Percentiles rank a stretch among this genome's conserved stretches.
phyloP scores from a whole-genome alignment of 805 yeast species.

The Hanseniaspora thailandica region DNA sequence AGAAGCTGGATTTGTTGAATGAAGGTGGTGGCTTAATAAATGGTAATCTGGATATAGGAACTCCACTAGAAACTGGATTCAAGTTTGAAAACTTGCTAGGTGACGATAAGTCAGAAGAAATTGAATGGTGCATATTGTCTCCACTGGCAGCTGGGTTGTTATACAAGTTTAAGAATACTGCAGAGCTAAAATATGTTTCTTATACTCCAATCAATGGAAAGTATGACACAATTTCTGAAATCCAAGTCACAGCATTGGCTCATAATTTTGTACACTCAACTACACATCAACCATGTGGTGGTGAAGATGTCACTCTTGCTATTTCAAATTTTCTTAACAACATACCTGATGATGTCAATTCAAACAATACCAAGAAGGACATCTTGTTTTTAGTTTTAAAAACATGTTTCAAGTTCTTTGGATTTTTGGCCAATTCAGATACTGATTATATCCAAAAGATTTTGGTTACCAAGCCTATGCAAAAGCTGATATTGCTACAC shows the following conservation, averaged over 20 bases:
- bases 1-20: slow-evolving; percentile 1
- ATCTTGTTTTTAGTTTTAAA: slow-evolving; percentile 11
- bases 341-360: slow-evolving; percentile 1
- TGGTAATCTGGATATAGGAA: slow-evolving; percentile 6
- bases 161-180: background rate
- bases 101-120: background rate
- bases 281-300: slow-evolving; percentile 27
- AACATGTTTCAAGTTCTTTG: slow-evolving; percentile 26
- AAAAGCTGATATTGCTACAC: slow-evolving; percentile 27
- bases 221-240: slow-evolving; percentile 17
- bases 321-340: slow-evolving; percentile 20
- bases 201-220: background rate
- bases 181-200: background rate
- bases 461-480: slow-evolving; percentile 29
- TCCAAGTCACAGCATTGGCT: slow-evolving; percentile 27
- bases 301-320: slow-evolving; percentile 29
- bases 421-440: slow-evolving; percentile 28
- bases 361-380: slow-evolving; percentile 6
- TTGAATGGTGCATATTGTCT: slow-evolving; percentile 14
- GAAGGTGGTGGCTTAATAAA: slow-evolving; percentile 1
- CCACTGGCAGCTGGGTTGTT: slow-evolving; percentile 13
- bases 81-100: background rate
- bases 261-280: slow-evolving; percentile 27
- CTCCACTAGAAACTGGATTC: slow-evolving; percentile 14
- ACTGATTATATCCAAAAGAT: slow-evolving; percentile 29